Conservation (phyloP, 768 basidiomycete genomes). For the Hydnomerulius pinastri region DNA sequence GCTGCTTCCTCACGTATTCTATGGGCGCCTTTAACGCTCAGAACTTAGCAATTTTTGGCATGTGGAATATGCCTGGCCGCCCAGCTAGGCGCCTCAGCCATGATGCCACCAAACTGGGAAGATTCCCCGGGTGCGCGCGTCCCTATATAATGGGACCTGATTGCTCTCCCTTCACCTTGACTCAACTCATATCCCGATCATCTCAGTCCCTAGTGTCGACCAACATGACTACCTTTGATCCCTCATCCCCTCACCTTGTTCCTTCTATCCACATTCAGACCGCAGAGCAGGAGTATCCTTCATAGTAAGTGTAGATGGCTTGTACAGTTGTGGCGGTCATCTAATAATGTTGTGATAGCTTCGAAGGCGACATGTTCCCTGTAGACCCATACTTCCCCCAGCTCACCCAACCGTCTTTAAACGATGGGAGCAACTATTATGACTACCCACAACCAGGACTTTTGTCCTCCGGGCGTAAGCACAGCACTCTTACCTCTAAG, state of each 20-base stretch:
- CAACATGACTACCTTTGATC: slow-evolving; percentile 14
- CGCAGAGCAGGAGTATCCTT: slow-evolving; percentile 7
- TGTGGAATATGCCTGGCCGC: not conserved
- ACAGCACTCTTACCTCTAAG: not conserved
- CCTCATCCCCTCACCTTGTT: slow-evolving; percentile 2
- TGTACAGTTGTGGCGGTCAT: not conserved
- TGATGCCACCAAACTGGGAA: slow-evolving; percentile 10
- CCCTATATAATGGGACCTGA: slow-evolving; percentile 21
- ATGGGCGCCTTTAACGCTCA: slow-evolving; percentile 13
- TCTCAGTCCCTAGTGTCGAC: not conserved
- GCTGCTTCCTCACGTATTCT: not conserved
- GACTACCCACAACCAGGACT: slow-evolving; percentile 1
- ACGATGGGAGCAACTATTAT: not conserved
- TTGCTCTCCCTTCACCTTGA: slow-evolving; percentile 2
- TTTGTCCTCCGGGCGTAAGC: slow-evolving; percentile 8
- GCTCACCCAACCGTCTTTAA: not conserved
- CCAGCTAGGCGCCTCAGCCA: slow-evolving; percentile 13
- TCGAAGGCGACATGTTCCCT: not conserved
- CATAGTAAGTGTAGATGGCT: slow-evolving; percentile 18
- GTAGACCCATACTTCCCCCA: not conserved
- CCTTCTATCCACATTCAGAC: slow-evolving; percentile 20
- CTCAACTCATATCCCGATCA: slow-evolving; percentile 8
- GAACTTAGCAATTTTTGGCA: not conserved
- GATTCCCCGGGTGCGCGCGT: slow-evolving; percentile 1
- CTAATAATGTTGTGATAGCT: slow-evolving; percentile 16